Conservation (phyloP, 2,329 filamentous ascomycete genomes). For the Claviceps purpurea region DNA sequence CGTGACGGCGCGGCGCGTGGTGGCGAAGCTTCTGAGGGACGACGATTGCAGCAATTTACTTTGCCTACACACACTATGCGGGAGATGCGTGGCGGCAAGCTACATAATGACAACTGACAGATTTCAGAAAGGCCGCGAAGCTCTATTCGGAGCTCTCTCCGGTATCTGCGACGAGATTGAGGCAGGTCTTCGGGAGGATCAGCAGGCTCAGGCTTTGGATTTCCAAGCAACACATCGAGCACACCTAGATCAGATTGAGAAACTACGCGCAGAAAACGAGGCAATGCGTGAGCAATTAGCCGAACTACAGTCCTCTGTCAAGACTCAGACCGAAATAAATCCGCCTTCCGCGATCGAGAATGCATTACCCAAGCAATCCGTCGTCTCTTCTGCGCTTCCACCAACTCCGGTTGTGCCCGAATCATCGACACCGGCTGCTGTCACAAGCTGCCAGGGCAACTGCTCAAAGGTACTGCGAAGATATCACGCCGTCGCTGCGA, state of each 20-base stretch:
- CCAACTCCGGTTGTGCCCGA: not conserved
- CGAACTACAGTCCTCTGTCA: not conserved
- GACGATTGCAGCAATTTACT: not conserved
- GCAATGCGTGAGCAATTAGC: conserved; percentile 24
- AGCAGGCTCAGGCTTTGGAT: not conserved
- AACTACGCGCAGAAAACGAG: conserved; percentile 29
- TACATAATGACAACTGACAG: conserved; percentile 23
- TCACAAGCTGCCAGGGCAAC: conserved; percentile 11
- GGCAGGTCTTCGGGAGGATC: not conserved
- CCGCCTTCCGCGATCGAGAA: not conserved
- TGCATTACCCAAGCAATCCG: not conserved
- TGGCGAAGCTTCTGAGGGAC: not conserved
- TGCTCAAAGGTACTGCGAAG: conserved; percentile 25
- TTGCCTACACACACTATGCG: not conserved
- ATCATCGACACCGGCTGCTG: conserved; percentile 12
- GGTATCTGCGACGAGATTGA: conserved; percentile 26
- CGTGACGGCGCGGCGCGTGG: not conserved
- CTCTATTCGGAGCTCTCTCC: conserved; percentile 26
- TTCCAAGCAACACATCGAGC: not conserved
- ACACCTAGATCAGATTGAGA: conserved; percentile 15
- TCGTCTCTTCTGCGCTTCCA: not conserved
- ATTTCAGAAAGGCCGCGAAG: conserved; percentile 25
- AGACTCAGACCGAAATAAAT: not conserved
- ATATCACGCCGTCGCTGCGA: conserved; percentile 26
- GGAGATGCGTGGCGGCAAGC: not conserved